A percentile compares a stretch with the other conserved stretches of the same genome.
These are phyloP conservation scores for Boletus rubescentipes DNA, from an alignment of 768 basidiomycete species.

Conservation along the genomic window DNA sequence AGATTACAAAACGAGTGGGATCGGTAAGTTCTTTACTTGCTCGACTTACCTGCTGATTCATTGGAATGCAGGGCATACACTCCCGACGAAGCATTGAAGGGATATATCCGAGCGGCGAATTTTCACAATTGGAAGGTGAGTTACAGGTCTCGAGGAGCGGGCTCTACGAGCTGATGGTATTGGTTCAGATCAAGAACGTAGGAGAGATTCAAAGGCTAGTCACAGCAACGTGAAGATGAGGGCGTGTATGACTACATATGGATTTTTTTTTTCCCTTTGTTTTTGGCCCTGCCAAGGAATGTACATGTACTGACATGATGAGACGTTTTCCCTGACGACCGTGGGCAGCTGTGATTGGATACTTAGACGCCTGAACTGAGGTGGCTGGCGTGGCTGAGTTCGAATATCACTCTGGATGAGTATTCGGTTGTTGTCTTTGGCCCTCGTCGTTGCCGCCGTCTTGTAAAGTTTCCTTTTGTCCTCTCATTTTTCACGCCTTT, in stretches of 20 bases:
- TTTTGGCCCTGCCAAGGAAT: constrained; percentile 1
- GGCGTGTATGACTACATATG: not conserved
- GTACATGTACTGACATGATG: not conserved
- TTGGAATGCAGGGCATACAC: constrained; percentile 36
- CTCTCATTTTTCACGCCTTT: constrained; percentile 20
- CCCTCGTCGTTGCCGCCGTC: constrained; percentile 11
- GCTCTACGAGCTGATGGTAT: not conserved
- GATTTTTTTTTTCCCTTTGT: not conserved
- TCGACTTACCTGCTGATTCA: not conserved
- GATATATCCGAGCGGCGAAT: constrained; percentile 63
- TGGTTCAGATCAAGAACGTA: constrained; percentile 23
- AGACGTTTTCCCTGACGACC: not conserved
- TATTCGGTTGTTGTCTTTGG: constrained; percentile 1
- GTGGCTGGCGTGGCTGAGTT: constrained; percentile 28
- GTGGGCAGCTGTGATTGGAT: not conserved
- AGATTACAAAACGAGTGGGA: constrained; percentile 52
- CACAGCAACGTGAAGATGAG: constrained; percentile 3
- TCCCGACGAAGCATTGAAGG: constrained; percentile 57
- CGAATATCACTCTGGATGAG: constrained; percentile 10
- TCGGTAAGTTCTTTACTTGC: constrained; percentile 30
- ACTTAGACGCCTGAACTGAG: not conserved
- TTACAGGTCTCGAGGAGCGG: not conserved
- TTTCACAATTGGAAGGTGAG: constrained; percentile 64
- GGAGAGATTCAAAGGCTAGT: constrained; percentile 23
- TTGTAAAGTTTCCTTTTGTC: not conserved